phyloP scores from a whole-genome alignment of 2,329 filamentous ascomycete genomes.

The Amauroascus niger region DNA sequence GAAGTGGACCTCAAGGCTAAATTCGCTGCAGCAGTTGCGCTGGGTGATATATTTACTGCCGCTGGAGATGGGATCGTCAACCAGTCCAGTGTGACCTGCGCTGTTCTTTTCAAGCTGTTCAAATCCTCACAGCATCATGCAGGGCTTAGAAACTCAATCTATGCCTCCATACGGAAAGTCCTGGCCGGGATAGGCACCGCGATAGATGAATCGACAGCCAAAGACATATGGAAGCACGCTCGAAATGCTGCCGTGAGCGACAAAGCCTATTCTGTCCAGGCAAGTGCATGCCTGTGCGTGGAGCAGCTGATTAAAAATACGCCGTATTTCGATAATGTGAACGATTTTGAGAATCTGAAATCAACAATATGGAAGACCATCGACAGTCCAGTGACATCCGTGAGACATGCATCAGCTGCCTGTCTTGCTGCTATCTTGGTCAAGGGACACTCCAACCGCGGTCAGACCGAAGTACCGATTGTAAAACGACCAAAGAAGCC shows the following conservation, averaged over 20 bases:
- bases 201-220: slow-evolving; percentile 73
- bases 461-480: slow-evolving; percentile 47
- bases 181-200: slow-evolving; percentile 63
- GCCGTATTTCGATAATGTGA: slow-evolving; percentile 73
- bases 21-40: slow-evolving; percentile 76
- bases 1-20: slow-evolving; percentile 70
- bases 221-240: slow-evolving; percentile 88
- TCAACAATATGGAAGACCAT: slow-evolving; percentile 74
- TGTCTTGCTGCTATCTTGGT: slow-evolving; percentile 76
- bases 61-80: slow-evolving; percentile 88
- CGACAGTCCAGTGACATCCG: slow-evolving; percentile 63
- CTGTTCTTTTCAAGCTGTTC: slow-evolving; percentile 63
- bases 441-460: slow-evolving; percentile 62
- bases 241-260: slow-evolving; percentile 67
- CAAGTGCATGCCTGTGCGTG: slow-evolving; percentile 68
- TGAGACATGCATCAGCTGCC: slow-evolving; percentile 76
- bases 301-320: slow-evolving; percentile 63
- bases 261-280: slow-evolving; percentile 72
- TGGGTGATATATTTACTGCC: slow-evolving; percentile 83
- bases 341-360: slow-evolving; percentile 84
- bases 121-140: slow-evolving; percentile 72
- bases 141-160: slow-evolving; percentile 68
- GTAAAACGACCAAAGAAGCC: slow-evolving; percentile 62
- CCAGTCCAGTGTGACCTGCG: slow-evolving; percentile 64
- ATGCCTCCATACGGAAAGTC: slow-evolving; percentile 66